Percentiles rank a stretch among this genome's conserved stretches.
These are phyloP conservation scores for Verticillium zaregamsianum DNA, from an alignment of 2,329 filamentous ascomycete species.

Conservation along the genomic window DNA sequence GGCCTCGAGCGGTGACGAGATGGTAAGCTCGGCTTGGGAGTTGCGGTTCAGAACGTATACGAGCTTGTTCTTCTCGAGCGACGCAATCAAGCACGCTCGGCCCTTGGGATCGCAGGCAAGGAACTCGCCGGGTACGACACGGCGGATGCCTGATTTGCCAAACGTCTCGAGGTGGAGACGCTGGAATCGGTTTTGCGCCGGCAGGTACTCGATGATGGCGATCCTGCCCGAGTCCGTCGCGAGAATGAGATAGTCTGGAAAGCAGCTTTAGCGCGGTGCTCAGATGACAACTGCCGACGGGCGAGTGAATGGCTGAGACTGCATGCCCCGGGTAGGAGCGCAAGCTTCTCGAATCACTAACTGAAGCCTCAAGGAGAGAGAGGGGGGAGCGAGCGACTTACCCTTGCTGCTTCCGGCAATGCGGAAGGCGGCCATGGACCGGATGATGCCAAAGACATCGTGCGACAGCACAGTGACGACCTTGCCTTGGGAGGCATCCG, in stretches of 20 bases:
- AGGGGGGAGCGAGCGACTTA: conserved; percentile 48
- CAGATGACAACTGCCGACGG: neutral
- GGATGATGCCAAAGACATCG: conserved; percentile 94
- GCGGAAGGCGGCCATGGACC: conserved; percentile 82
- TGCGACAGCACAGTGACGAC: conserved; percentile 83
- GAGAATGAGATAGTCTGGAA: conserved; percentile 87
- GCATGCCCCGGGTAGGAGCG: conserved; percentile 5
- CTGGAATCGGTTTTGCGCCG: conserved; percentile 80
- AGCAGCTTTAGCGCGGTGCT: conserved; percentile 2
- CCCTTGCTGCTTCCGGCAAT: conserved; percentile 94
- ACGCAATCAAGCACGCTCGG: conserved; percentile 88
- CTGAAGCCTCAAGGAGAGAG: conserved; percentile 46
- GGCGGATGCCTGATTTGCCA: conserved; percentile 90
- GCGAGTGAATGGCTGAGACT: neutral
- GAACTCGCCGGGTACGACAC: conserved; percentile 94
- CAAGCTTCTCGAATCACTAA: conserved; percentile 55
- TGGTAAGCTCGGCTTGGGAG: conserved; percentile 88
- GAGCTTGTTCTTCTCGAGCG: conserved; percentile 97
- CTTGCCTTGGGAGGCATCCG: conserved; percentile 80
- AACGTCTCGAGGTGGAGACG: conserved; percentile 95
- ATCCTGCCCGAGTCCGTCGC: conserved; percentile 95
- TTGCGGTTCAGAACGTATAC: conserved; percentile 98
- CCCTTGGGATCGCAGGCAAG: conserved; percentile 94
- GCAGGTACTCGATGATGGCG: conserved; percentile 87
- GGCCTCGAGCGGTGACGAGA: conserved; percentile 93